Evolutionary conservation across 2,329 filamentous ascomycete species (phyloP).

Genomic region (Geosmithia flava): DNA sequence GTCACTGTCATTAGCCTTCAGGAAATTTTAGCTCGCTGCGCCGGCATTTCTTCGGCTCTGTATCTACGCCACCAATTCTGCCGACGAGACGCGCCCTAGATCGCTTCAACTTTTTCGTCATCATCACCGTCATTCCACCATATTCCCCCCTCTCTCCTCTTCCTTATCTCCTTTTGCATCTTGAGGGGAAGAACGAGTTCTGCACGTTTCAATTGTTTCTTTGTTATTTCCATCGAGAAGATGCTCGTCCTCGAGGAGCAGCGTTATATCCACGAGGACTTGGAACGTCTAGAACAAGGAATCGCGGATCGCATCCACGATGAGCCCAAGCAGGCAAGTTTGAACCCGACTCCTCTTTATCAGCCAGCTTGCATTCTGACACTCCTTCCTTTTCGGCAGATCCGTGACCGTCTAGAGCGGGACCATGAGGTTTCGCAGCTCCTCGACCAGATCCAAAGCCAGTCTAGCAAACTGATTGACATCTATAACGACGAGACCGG

Average conservation of each 20-base stretch:
- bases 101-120: background rate
- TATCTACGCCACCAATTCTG: background rate
- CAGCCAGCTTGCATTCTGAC: slow-evolving; percentile 1
- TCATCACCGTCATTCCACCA: background rate
- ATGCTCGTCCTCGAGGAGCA: slow-evolving; percentile 92
- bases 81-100: background rate
- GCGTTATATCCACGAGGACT: slow-evolving; percentile 86
- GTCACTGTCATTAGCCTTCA: background rate
- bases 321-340: slow-evolving; percentile 72
- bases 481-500: slow-evolving; percentile 76
- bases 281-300: slow-evolving; percentile 90
- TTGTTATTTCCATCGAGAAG: background rate
- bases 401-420: slow-evolving; percentile 76
- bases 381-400: slow-evolving; percentile 33
- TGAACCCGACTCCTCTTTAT: background rate
- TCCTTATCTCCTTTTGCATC: background rate
- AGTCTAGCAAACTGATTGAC: slow-evolving; percentile 66
- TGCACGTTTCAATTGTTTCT: background rate
- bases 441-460: slow-evolving; percentile 73
- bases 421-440: slow-evolving; percentile 89
- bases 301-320: slow-evolving; percentile 81
- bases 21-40: slow-evolving; percentile 1
- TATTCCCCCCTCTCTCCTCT: background rate
- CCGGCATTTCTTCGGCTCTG: slow-evolving; percentile 1
- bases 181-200: background rate